Evolutionary conservation across 805 yeast genomes (phyloP), one percentile per base, ranked within the genome.

Genomic region (Torulaspora quercuum): DNA sequence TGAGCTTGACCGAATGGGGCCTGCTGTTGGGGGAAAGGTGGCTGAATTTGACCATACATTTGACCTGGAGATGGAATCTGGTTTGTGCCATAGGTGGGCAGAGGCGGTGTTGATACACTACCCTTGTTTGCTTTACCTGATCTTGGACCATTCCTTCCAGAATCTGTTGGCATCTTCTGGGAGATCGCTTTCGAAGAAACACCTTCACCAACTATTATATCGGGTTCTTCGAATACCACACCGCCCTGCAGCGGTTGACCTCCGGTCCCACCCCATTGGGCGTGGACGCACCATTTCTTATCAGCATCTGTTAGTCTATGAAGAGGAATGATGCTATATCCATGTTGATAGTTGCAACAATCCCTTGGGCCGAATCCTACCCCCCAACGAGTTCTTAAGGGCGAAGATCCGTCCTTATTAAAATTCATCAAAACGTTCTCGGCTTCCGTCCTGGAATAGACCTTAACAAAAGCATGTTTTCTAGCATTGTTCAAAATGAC

Each of bases 301-400:
- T 92, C 98, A 13, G 97, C 95, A 42, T 92, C 98, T 0, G 98
- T 92, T 49, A 92, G 72, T 52, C 96, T 76, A 41, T 75, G 76
- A 33, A 92, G 66, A 10, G 97, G 96, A 44, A 92, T 87, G 23
- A 88, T 75, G 42, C 95, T 82, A 24, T 81, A 72, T 44, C 98
- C 98, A 40, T 81, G 81, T 55, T 81, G 89, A 63, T 92, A 92
- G 63, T 92, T 94, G 61, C 95, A 86, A 68, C 97, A 90, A 61
- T 92, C 97, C 68, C 98, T 78, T 37, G 98, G 98, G 4, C 98
- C 98, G 56, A 84, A 92, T 1, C 98, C 98, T 45, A 92, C 97
- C 49, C 97, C 98, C 98, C 98, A 92, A 58, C 96, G 75, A 4
- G 94, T 85, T 64, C 97, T 76, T 49, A 92, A 68, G 59, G 49